Base-by-base conservation (phyloP, 2,329 filamentous ascomycete genomes). In the Colletotrichum lupini region DNA sequence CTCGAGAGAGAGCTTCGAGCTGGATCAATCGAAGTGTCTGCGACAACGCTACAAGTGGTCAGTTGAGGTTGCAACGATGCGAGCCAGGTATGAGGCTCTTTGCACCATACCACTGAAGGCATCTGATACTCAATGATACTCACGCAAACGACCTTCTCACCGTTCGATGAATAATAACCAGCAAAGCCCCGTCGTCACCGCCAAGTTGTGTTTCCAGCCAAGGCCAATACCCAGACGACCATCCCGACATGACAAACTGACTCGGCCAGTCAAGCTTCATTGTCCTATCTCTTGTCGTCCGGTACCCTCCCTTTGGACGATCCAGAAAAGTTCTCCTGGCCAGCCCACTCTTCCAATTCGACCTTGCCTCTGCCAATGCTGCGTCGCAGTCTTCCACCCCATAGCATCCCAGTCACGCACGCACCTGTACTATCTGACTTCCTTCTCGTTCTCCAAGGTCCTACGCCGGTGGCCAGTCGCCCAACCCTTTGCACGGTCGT, bases 181-280 rank as follows among this genome's bases (percentile, higher is more conserved):
- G 35, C 16, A 19, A 63, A 32, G 46, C 67, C 61, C 37, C 4
- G 24, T 66, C 67, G 61, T 73, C 67, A 71, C 67, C 60, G 71
- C 71, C 67, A 71, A 73, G 67, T 32, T 5, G 26, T 37, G 14
- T 53, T 56, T 58, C 61, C 53, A 58, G 71, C 71, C 67, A 73
- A 73, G 71, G 22, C 70, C 71, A 66, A 73, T 71, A 65, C 67
- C 67, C 60, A 66, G 71, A 57, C 46, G 9, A 73, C 60, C 56
- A 42, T n/a, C 55, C 60, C 56, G n/a, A 64, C 56, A 14, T 28
- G 24, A 32, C 22, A 5, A 12, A 53, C 66, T 32, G 56, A 66
- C 56, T 71, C 71, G 61, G 24, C 71, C 71, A 73, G 67, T 71
- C 67, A 73, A 22, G 56, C 14, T 61, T 35, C 49, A 46, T 53